These are phyloP conservation scores for Cerioporus squamosus DNA, from an alignment of 1,284 basidiomycete genomes.

Conservation along the genomic window DNA sequence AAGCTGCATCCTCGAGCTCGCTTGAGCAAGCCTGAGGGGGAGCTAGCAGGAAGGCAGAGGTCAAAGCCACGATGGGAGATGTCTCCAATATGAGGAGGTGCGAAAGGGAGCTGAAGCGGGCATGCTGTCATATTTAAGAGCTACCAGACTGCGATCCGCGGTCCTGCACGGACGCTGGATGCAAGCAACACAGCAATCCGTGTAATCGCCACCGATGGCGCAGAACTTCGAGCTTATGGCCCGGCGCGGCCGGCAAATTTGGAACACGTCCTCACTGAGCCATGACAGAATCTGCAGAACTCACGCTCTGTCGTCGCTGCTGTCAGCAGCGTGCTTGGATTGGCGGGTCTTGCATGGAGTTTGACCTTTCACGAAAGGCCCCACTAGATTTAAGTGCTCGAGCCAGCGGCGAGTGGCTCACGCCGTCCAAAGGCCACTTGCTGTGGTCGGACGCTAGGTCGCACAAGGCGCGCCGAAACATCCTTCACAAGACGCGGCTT, in stretches of 20 bases:
- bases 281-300: constrained; percentile 7
- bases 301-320: constrained; percentile 14
- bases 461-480: not conserved
- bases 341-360: constrained; percentile 12
- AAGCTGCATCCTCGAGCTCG: constrained; percentile 3
- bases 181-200: constrained; percentile 5
- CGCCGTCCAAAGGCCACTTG: constrained; percentile 9
- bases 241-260: not conserved
- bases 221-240: constrained; percentile 2
- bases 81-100: constrained; percentile 1
- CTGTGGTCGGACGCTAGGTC: not conserved
- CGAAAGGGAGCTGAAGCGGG: not conserved
- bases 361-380: not conserved
- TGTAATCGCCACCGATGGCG: not conserved
- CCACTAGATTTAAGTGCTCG: constrained; percentile 5
- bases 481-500: too few relatives aligned
- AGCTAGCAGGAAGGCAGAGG: not conserved
- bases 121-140: constrained; percentile 2
- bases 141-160: constrained; percentile 1
- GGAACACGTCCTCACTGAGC: not conserved
- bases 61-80: not conserved
- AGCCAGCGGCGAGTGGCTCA: constrained; percentile 6
- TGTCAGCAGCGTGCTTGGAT: constrained; percentile 2
- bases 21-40: not conserved
- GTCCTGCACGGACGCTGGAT: not conserved